Base-by-base conservation (phyloP, 1,284 basidiomycete species). In the Stereum hirsutum region DNA sequence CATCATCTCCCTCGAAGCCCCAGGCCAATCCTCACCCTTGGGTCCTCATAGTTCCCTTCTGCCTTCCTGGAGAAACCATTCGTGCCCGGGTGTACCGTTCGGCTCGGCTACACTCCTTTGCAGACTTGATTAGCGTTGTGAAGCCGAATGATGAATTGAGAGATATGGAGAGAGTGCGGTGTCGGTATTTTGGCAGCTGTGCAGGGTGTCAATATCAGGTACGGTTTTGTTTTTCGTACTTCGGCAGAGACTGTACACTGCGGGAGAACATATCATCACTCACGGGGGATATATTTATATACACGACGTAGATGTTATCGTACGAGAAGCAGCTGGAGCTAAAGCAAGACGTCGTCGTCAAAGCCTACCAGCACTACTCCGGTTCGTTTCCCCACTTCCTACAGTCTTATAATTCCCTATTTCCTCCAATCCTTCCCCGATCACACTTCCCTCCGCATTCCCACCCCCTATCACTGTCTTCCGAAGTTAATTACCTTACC, bases 111-210 rank as follows among this genome's bases (percentile, higher is more conserved):
- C 75, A 87, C 57, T 90, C 89, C 11, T 69, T 76, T 48, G 89
- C 81, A 1, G 89, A 92, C 55, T 67, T 94, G 1, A 46, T 94
- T 7, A 70, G 80, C 45, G 71, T 94, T 24, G 49, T 88, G 28
- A 66, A 68, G n/a, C 75, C 81, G 8, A 87, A 85, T 55, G 52
- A 65, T 0, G 71, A 74, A 36, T 63, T 86, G 51, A 68, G 91
- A 44, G 82, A 92, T 49, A 68, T 79, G 51, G 68, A 55, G 28
- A 65, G 74, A 27, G 71, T 89, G 0, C 69, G 73, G 45, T 97
- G 93, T 66, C 77, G 80, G 54, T 93, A 97, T 59, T 97, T 95
- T 66, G 85, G 85, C 0, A 69, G 68, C 42, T 96, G 92, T 54
- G 78, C 71, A 8, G 84, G 83, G 1, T 88, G 82, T 54, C 85